phyloP scores from a whole-genome alignment of 805 yeast species.

The Suhomyces emberorum region DNA sequence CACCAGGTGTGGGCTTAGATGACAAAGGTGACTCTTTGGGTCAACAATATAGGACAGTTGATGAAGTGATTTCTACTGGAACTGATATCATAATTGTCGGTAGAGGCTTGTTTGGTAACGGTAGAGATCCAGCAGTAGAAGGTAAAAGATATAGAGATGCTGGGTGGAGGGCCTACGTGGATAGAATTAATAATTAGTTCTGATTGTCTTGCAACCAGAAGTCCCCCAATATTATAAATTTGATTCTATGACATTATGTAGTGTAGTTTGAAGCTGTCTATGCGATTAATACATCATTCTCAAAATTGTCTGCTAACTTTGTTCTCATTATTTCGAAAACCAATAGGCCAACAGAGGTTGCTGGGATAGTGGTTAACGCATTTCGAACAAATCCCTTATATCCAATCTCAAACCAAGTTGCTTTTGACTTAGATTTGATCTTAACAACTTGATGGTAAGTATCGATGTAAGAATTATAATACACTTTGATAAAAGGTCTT shows the following conservation, averaged over 20 bases:
- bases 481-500: constrained; percentile 45
- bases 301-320: constrained; percentile 30
- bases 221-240: no score
- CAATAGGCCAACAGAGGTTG: constrained; percentile 81
- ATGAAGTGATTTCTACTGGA: constrained; percentile 79
- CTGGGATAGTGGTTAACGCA: constrained; percentile 76
- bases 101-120: constrained; percentile 91
- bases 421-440: constrained; percentile 51
- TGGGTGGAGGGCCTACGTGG: constrained; percentile 89
- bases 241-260: no score
- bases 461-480: constrained; percentile 73
- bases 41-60: constrained; percentile 93
- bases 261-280: no score
- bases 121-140: constrained; percentile 85
- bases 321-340: constrained; percentile 80
- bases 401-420: constrained; percentile 60
- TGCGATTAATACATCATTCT: constrained; percentile 13
- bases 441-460: constrained; percentile 61
- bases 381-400: constrained; percentile 77
- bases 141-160: constrained; percentile 87
- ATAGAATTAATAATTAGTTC: constrained; percentile 23
- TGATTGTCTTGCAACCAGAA: no score
- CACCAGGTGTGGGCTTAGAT: constrained; percentile 98
- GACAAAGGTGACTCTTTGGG: constrained; percentile 96
- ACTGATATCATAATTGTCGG: constrained; percentile 97